Conservation (phyloP, 2,329 filamentous ascomycete genomes). For the Apiospora saccharicola region DNA sequence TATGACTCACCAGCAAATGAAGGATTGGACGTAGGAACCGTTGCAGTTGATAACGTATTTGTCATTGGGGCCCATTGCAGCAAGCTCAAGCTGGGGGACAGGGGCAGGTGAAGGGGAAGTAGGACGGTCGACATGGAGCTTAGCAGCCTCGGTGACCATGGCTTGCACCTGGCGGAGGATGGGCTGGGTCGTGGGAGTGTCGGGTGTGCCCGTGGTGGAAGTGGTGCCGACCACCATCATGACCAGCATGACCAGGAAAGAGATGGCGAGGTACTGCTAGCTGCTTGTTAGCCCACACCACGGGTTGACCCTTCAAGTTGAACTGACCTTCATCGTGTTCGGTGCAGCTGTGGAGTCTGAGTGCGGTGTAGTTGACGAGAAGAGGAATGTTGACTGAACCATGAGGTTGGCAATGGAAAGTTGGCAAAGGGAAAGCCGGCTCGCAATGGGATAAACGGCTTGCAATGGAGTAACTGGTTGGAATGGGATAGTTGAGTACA, state of each 20-base stretch:
- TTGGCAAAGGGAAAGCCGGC: no score
- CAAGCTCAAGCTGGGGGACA: no score
- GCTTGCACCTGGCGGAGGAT: not conserved
- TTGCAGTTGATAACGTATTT: conserved; percentile 20
- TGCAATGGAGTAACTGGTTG: not conserved
- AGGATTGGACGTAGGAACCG: conserved; percentile 10
- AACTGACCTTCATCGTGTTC: not conserved
- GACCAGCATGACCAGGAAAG: conserved; percentile 13
- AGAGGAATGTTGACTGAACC: not conserved
- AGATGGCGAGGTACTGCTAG: not conserved
- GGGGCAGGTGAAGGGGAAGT: not conserved
- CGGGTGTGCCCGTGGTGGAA: not conserved
- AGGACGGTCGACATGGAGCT: not conserved
- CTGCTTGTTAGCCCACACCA: not conserved
- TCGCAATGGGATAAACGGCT: not conserved
- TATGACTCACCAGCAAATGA: conserved; percentile 20
- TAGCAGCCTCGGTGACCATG: not conserved
- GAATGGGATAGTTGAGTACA: not conserved
- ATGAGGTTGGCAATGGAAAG: not conserved
- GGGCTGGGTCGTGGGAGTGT: not conserved
- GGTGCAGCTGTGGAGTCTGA: not conserved
- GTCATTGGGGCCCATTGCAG: not conserved
- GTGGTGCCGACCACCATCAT: conserved; percentile 17
- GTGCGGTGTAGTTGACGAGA: not conserved
- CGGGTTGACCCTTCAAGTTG: not conserved